Evolutionary conservation across 2,329 filamentous ascomycete species (phyloP), one percentile per base, ranked within the genome.

Genomic region (Clonostachys solani): DNA sequence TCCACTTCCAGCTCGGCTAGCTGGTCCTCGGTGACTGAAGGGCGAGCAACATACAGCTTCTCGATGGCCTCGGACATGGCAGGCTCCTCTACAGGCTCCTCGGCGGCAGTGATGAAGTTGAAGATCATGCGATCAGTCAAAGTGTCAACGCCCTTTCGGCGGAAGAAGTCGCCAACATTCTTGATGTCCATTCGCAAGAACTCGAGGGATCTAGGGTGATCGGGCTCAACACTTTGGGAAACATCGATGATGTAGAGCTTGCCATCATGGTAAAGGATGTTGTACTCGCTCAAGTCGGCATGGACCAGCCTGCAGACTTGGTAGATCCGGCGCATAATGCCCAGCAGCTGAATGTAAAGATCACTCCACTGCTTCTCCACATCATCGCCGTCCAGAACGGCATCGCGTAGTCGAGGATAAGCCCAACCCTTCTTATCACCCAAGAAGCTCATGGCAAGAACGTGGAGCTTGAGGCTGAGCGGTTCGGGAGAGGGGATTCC

Each of bases 141-240:
- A 0, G 83, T 86, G 51, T 95, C 84, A 3, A 97, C 90, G 38
- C 86, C 87, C 64, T 96, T 86, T 17, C 88, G 80, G 33, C 84
- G 77, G 80, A 97, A 99, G 69, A 95, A 99, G 65, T 95, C 90
- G 18, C 84, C 87, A 2, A 95, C 83, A 61, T 99, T 99, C 76
- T 96, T 97, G 68, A 99, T 91, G 62, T 99, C 94, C 92, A 96
- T 97, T 34, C 94, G 85, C 57, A 99, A 68, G 62, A 99, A 99
- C 63, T 97, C 92, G 33, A 95, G 77, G 3, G 89, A 92, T 49
- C 89, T 81, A 0, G 94, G 94, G 65, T 99, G 94, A 57, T 97
- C 92, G 56, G 95, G 92, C 72, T 97, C 95, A 17, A 99, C 94
- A 61, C 88, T 94, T 71, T 99, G 94, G 47, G 90, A 96, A 40